phyloP scores from a whole-genome alignment of 164 flowering plant species.

The Annona squamosa region DNA sequence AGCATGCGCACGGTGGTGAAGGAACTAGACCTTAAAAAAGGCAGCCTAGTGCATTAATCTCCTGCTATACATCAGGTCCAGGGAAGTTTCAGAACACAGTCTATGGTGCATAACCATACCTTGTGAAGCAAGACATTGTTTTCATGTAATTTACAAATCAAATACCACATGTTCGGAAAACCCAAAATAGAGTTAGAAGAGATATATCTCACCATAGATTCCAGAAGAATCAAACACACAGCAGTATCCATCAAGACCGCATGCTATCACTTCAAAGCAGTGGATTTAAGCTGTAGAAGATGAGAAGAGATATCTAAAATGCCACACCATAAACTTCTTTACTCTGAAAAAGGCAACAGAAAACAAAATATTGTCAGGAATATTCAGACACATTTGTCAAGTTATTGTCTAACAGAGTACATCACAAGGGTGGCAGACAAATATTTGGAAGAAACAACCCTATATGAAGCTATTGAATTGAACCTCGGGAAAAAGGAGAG shows the following conservation, averaged over 20 bases:
- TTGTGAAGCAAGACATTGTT: no score
- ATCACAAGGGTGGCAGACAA: background rate
- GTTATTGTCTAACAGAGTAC: background rate
- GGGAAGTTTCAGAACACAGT: no score
- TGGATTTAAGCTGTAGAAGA: background rate
- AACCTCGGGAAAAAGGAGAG: no score
- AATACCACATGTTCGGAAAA: background rate
- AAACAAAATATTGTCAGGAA: background rate
- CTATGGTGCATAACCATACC: no score
- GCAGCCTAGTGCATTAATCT: no score
- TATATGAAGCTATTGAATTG: no score
- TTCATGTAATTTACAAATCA: no score
- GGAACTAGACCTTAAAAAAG: background rate
- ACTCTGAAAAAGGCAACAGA: background rate
- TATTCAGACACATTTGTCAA: background rate
- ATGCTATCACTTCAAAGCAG: background rate
- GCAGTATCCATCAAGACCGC: conserved; percentile 4
- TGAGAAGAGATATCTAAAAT: background rate
- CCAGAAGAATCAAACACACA: background rate
- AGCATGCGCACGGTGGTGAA: background rate
- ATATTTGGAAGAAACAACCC: background rate
- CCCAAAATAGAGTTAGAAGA: background rate
- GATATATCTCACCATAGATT: conserved; percentile 1
- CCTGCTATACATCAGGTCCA: no score
- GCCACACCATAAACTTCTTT: no score